Base-by-base conservation (phyloP, 176 grass and related monocot genomes). In the Musa itinerans region DNA sequence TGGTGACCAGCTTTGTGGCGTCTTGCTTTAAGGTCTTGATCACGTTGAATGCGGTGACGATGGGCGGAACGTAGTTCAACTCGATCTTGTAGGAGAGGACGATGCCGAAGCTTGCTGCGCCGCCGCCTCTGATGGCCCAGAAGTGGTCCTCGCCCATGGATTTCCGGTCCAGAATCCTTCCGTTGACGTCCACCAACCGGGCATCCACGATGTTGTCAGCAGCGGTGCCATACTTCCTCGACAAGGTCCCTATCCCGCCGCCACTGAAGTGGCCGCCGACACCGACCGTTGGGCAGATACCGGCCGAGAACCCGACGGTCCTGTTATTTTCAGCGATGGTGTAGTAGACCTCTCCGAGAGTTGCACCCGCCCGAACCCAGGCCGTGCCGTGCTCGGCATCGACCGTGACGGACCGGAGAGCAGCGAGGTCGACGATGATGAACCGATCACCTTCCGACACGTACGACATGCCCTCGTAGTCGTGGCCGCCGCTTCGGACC, bases 401-500 rank as follows among this genome's bases (percentile, higher is more conserved):
- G 61, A 81, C 68, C 8, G 72, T n/a, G 34, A 86, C 26, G 6
- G 65, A 54, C 54, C 59, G 81, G 22, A 81, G 63, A n/a, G 73
- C 67, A 25, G 53, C 64, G 66, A 86, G 59, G 68, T 86, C 74
- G 11, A 86, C 6, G 48, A 81, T 13, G 73, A 81, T 17, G 58
- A 86, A 86, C 19, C 16, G 54, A 15, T 58, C 19, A 11, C 24
- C 34, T 1, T 68, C 70, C 11, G 83, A 80, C 3, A 78, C 54
- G 63, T 86, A 86, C 14, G 83, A 86, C 78, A 86, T 80, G 26
- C 73, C 83, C 59, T 86, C 83, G 22, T 86, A 86, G 51, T 86
- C 83, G 24, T 81, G 83, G 65, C 83, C 83, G 24, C 83, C 83
- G 4, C 78, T 85, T 62, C 78, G 83, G 16, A 57, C 64, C 26